These are phyloP conservation scores for Venturia nashicola DNA, from an alignment of 2,329 filamentous ascomycete species.

Conservation along the genomic window DNA sequence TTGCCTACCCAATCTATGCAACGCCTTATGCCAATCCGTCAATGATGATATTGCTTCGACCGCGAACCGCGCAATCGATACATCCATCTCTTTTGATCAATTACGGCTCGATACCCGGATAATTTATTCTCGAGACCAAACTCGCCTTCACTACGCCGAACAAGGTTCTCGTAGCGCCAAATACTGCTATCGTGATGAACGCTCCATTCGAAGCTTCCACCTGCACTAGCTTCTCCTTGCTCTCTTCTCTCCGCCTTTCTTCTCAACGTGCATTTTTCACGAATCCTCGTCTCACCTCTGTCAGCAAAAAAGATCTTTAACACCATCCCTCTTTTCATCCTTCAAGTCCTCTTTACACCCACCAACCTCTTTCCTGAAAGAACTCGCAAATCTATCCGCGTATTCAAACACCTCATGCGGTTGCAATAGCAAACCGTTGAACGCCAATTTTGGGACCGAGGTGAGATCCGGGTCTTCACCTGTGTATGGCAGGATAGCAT, in stretches of 20 bases:
- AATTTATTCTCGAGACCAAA: background rate
- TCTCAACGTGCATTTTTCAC: no score
- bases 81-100: no score
- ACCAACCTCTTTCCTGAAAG: conserved; percentile 56
- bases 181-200: no score
- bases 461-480: conserved; percentile 35
- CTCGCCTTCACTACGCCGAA: no score
- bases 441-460: conserved; percentile 48
- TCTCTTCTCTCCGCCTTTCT: no score
- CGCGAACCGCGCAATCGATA: no score
- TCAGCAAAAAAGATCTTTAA: background rate
- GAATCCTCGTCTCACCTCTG: no score
- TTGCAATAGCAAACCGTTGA: conserved; percentile 44
- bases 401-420: conserved; percentile 29
- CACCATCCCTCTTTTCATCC: background rate
- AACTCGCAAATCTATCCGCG: conserved; percentile 40
- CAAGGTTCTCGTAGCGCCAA: no score
- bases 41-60: background rate
- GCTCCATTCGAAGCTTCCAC: no score
- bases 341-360: conserved; percentile 39
- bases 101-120: no score
- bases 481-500: conserved; percentile 34
- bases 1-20: background rate
- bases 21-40: background rate
- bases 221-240: no score